Evolutionary conservation across 805 yeast species (phyloP).

Genomic region (Wickerhamiella domercqiae): DNA sequence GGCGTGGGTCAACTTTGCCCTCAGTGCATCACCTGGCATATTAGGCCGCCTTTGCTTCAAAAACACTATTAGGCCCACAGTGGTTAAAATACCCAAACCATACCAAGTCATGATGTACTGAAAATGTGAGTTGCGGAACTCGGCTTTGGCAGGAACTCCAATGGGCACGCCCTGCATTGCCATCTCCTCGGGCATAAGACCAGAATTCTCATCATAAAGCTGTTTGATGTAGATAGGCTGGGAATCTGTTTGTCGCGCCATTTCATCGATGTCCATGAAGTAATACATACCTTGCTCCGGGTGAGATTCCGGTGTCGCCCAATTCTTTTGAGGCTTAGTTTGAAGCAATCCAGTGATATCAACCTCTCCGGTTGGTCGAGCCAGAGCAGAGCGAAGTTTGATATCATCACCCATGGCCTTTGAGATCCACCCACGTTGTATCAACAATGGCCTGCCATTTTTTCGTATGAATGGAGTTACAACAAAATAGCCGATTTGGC

Average conservation of each 20-base stretch:
- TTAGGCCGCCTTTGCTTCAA: constrained; percentile 27
- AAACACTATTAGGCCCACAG: constrained; percentile 46
- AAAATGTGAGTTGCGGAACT: constrained; percentile 73
- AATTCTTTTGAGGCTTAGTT: constrained; percentile 45
- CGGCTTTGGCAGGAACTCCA: constrained; percentile 69
- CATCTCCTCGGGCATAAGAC: constrained; percentile 34
- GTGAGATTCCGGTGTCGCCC: constrained; percentile 58
- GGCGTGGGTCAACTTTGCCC: constrained; percentile 20
- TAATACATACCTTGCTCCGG: constrained; percentile 54
- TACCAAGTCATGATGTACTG: constrained; percentile 94
- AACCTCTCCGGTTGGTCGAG: constrained; percentile 51
- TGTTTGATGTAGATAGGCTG: constrained; percentile 68
- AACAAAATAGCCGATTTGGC: constrained; percentile 58
- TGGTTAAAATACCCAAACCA: constrained; percentile 61
- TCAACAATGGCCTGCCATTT: constrained; percentile 61
- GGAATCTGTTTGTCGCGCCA: constrained; percentile 53
- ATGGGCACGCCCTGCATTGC: constrained; percentile 77
- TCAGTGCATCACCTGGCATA: constrained; percentile 9
- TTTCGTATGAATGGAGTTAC: constrained; percentile 71
- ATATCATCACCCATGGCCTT: constrained; percentile 26
- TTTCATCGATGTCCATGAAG: constrained; percentile 65
- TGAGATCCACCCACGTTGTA: constrained; percentile 82
- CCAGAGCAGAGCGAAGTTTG: constrained; percentile 36
- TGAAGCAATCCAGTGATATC: constrained; percentile 62
- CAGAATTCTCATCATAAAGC: constrained; percentile 31